A percentile compares a stretch with the other conserved stretches of the same genome.
These are phyloP conservation scores for Salvia rosmarinus DNA, from an alignment of 257 asterid genomes.

Conservation along the genomic window DNA sequence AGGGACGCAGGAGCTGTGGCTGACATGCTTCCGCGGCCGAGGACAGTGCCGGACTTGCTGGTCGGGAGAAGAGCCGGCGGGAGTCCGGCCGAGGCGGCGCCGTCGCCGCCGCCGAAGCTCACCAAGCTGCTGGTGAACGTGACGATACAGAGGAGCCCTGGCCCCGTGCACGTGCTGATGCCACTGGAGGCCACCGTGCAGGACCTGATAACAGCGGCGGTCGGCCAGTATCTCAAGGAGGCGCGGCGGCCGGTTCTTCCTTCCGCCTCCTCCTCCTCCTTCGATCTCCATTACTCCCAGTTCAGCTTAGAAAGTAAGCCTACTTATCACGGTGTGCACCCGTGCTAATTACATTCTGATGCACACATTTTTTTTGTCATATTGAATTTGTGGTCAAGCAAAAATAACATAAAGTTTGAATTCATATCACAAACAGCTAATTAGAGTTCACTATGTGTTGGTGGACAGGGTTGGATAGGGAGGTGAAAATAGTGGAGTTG, in stretches of 20 bases:
- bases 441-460: too few species aligned
- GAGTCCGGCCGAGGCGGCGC: slow-evolving; percentile 11
- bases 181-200: slow-evolving; percentile 74
- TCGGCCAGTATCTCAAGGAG: slow-evolving; percentile 74
- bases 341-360: too few species aligned
- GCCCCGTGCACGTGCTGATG: slow-evolving; percentile 69
- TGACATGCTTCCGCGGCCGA: slow-evolving; percentile 65
- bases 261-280: slow-evolving; percentile 44
- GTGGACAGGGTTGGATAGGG: slow-evolving; percentile 72
- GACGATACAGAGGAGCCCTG: slow-evolving; percentile 78
- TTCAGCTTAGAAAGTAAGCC: slow-evolving; percentile 85
- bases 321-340: too few species aligned
- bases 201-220: slow-evolving; percentile 65
- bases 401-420: neutral
- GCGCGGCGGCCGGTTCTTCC: slow-evolving; percentile 58
- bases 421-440: neutral
- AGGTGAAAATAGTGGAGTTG: slow-evolving; percentile 55
- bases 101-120: slow-evolving; percentile 36
- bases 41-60: slow-evolving; percentile 78
- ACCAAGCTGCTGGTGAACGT: slow-evolving; percentile 78
- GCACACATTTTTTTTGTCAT: too few species aligned
- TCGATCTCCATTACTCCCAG: slow-evolving; percentile 89
- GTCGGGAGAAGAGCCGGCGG: slow-evolving; percentile 22
- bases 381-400: too few species aligned
- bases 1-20: slow-evolving; percentile 41